These are phyloP conservation scores for Mortierella sp. DNA, from an alignment of 371 early-diverging fungal genomes.

Conservation along the genomic window DNA sequence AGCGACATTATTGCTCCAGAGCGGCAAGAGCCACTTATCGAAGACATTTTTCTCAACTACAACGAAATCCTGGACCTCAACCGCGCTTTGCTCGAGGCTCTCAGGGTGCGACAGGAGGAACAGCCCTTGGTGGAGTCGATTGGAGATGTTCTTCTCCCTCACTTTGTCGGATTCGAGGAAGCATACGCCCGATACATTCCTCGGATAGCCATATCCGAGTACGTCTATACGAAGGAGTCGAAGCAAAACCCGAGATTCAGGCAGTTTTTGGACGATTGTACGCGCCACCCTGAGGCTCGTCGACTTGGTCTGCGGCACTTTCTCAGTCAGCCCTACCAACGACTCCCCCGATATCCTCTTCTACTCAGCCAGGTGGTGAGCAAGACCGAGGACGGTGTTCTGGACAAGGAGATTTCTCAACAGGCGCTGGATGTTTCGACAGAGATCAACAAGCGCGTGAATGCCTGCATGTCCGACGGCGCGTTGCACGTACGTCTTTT, in stretches of 20 bases:
- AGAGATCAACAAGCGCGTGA: slow-evolving; percentile 79
- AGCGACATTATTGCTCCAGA: slow-evolving; percentile 73
- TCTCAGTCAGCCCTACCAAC: slow-evolving; percentile 87
- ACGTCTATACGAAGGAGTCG: slow-evolving; percentile 83
- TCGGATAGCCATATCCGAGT: slow-evolving; percentile 86
- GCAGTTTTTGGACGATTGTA: slow-evolving; percentile 81
- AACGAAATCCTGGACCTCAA: slow-evolving; percentile 79
- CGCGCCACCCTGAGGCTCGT: slow-evolving; percentile 83
- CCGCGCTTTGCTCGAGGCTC: slow-evolving; percentile 68
- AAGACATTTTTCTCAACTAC: slow-evolving; percentile 87
- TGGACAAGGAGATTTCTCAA: slow-evolving; percentile 75
- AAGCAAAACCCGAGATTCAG: slow-evolving; percentile 76
- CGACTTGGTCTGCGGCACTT: slow-evolving; percentile 87
- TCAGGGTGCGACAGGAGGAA: slow-evolving; percentile 81
- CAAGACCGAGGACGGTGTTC: slow-evolving; percentile 82
- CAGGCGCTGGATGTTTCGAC: slow-evolving; percentile 74
- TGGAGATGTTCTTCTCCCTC: slow-evolving; percentile 86
- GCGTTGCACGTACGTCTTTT: slow-evolving; percentile 76
- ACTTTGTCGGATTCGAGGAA: slow-evolving; percentile 77
- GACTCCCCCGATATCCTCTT: slow-evolving; percentile 92
- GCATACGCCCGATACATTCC: slow-evolving; percentile 89
- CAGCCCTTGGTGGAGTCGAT: slow-evolving; percentile 80
- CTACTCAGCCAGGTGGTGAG: slow-evolving; percentile 88
- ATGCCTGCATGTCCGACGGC: slow-evolving; percentile 82
- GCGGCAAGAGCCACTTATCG: slow-evolving; percentile 72